phyloP scores from a whole-genome alignment of 306 rosid species.

The Fagus crenata region DNA sequence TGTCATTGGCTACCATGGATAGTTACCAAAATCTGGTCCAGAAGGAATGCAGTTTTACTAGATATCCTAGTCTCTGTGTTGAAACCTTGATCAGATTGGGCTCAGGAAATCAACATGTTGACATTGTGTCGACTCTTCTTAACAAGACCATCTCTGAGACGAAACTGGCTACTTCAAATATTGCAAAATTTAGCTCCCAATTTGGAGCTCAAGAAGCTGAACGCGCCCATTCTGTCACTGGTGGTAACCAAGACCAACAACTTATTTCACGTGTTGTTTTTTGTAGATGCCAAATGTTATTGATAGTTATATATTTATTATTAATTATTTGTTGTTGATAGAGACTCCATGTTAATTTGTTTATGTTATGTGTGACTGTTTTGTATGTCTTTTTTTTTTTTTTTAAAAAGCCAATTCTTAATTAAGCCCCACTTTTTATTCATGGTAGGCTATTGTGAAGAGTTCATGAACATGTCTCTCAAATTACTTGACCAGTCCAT shows the following conservation, averaged over 20 bases:
- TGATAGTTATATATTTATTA: too few relatives aligned
- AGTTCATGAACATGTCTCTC: conserved; percentile 41
- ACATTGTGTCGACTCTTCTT: conserved; percentile 35
- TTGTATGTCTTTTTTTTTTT: not conserved
- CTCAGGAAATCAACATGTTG: conserved; percentile 24
- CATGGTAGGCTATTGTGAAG: conserved; percentile 43
- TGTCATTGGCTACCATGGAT: conserved; percentile 2
- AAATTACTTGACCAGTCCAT: conserved; percentile 42
- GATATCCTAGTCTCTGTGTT: conserved; percentile 42
- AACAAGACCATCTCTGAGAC: conserved; percentile 43
- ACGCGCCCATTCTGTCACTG: conserved; percentile 27
- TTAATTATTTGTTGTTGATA: too few relatives aligned
- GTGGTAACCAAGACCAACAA: conserved; percentile 11
- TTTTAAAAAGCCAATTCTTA: not conserved
- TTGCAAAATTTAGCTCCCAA: conserved; percentile 25
- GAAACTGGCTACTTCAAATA: conserved; percentile 25
- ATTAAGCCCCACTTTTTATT: not conserved
- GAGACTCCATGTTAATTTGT: too few relatives aligned
- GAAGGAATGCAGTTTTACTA: conserved; percentile 35
- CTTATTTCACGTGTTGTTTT: too few relatives aligned
- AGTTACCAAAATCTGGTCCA: conserved; percentile 10
- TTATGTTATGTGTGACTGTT: not conserved
- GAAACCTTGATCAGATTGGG: conserved; percentile 37
- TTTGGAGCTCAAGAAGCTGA: conserved; percentile 20
- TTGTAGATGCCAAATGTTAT: too few relatives aligned